phyloP scores from a whole-genome alignment of 352 stramenopile genomes.

The Phytophthora litchii region DNA sequence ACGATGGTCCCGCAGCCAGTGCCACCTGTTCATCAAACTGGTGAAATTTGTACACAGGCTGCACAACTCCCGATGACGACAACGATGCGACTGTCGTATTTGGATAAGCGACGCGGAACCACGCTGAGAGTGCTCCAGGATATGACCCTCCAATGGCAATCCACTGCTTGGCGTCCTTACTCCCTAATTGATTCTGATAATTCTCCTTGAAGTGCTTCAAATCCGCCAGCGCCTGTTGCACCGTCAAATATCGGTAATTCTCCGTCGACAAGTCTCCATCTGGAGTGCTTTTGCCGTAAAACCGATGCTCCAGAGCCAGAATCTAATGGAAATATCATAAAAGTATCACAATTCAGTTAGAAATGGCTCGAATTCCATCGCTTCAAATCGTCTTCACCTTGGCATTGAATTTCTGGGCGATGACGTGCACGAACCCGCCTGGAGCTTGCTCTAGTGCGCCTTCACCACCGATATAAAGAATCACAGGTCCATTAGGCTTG shows the following conservation, averaged over 20 bases:
- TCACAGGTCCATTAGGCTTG: constrained; percentile 60
- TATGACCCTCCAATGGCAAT: constrained; percentile 87
- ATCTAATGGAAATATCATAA: constrained; percentile 42
- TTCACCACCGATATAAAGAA: constrained; percentile 89
- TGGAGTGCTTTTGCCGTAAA: constrained; percentile 88
- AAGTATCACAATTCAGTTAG: constrained; percentile 4
- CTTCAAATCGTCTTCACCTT: constrained; percentile 43
- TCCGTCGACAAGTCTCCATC: constrained; percentile 71
- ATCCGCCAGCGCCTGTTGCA: constrained; percentile 88
- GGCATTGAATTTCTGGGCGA: constrained; percentile 77
- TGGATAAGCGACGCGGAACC: constrained; percentile 84
- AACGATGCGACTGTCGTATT: constrained; percentile 76
- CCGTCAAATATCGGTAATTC: constrained; percentile 79
- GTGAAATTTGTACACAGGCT: constrained; percentile 81
- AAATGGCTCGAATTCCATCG: neutral
- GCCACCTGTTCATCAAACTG: constrained; percentile 86
- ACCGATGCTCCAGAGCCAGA: constrained; percentile 86
- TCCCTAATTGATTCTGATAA: constrained; percentile 51
- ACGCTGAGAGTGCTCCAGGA: constrained; percentile 77
- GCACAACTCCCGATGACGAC: constrained; percentile 80
- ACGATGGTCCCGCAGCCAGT: constrained; percentile 56
- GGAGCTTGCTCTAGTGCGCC: constrained; percentile 65
- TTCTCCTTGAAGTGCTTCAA: constrained; percentile 84
- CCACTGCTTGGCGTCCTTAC: constrained; percentile 52
- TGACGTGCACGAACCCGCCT: constrained; percentile 67